These are phyloP conservation scores for Cutaneotrichosporon mucoides DNA, from an alignment of 1,284 basidiomycete species.

Conservation along the genomic window DNA sequence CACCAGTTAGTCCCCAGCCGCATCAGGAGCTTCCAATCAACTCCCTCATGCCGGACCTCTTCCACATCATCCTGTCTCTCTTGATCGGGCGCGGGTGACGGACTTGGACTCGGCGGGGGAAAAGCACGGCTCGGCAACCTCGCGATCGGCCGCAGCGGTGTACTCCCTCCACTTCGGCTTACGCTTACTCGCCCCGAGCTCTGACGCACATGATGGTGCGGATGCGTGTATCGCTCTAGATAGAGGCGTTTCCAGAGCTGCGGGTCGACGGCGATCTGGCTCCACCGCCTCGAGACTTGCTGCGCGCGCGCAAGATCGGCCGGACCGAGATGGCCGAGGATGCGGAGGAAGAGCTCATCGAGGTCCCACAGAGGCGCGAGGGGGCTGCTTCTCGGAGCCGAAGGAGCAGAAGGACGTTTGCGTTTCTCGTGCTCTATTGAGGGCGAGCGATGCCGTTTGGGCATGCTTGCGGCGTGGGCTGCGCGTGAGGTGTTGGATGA, in stretches of 20 bases:
- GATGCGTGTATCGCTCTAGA: conserved; percentile 43
- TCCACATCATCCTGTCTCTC: neutral
- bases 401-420: neutral
- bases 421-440: neutral
- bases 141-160: conserved; percentile 33
- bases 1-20: conserved; percentile 47
- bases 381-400: neutral
- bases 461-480: neutral
- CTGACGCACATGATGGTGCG: conserved; percentile 28
- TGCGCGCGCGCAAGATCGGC: conserved; percentile 40
- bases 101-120: conserved; percentile 34
- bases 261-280: conserved; percentile 41
- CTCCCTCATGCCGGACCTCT: conserved; percentile 36
- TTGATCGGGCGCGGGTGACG: conserved; percentile 27
- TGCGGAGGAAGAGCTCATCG: conserved; percentile 47
- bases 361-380: conserved; percentile 35
- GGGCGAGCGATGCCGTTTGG: conserved; percentile 16
- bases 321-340: conserved; percentile 39
- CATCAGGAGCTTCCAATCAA: conserved; percentile 49
- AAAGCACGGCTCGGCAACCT: conserved; percentile 43
- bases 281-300: conserved; percentile 41
- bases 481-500: neutral
- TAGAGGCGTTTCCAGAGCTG: conserved; percentile 46
- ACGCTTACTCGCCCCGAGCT: conserved; percentile 15
- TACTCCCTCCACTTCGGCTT: neutral